Evolutionary conservation across 2,329 filamentous ascomycete genomes (phyloP), one percentile per base, ranked within the genome.

Genomic region (Hypoxylon sp.): DNA sequence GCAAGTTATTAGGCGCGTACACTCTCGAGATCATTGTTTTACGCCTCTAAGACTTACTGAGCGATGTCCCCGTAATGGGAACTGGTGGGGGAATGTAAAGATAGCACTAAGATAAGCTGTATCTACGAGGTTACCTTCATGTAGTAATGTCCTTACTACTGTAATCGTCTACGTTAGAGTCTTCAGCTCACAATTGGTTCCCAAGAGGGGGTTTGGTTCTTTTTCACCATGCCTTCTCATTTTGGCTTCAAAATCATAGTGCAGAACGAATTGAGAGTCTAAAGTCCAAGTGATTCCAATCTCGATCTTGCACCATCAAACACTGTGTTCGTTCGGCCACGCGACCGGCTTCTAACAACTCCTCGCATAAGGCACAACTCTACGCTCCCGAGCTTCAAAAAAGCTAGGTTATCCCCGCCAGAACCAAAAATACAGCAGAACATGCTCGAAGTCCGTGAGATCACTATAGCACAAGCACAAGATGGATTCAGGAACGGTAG

Each of bases 381-480:
- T 17, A 6, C 37, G n/a, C 5, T 2, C 5, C 1, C n/a, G 6
- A 17, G n/a, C 1, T 42, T 42, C 9, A 3, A 5, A 42, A n/a
- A n/a, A 11, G 2, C 3, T 13, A 14, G n/a, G 8, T 19, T 22
- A 19, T 47, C 8, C 42, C 22, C 17, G 17, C 8, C 4, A n/a
- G 19, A 13, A 48, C 17, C 17, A 29, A 3, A 56, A 31, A 8
- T 13, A 19, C 35, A 19, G 17, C 22, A 29, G 42, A 60, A 60
- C 2, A 72, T 72, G 68, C 17, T 62, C 9, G 63, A 63, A 5
- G 53, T 72, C 13, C 53, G 58, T 46, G 65, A 73, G 59, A 66
- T 74, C 17, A 74, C 73, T 2, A 70, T 73, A 33, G 50, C 37
- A 17, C 22, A 64, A 58, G 73, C 59, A 5, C 73, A 74, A 1